phyloP scores from a whole-genome alignment of 345 rosid genomes.

The Salix caprea region DNA sequence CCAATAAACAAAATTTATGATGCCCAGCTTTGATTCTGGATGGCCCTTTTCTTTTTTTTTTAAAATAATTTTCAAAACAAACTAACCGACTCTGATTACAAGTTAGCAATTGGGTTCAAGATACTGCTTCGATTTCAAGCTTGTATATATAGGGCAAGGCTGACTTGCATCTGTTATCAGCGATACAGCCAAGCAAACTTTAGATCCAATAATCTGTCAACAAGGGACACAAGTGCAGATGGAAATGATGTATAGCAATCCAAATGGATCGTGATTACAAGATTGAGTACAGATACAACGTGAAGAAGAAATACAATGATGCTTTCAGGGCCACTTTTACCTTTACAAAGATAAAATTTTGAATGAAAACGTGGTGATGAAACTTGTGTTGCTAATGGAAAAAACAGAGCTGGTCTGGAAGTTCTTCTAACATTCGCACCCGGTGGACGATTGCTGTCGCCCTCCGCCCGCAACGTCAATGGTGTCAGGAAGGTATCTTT shows the following conservation, averaged over 20 bases:
- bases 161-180: neutral
- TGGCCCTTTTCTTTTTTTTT: too few species aligned
- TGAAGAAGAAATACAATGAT: neutral
- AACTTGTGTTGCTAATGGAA: neutral
- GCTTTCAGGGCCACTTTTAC: neutral
- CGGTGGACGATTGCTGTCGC: slow-evolving; percentile 58
- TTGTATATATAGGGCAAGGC: neutral
- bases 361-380: neutral
- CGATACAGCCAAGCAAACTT: neutral
- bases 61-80: too few species aligned
- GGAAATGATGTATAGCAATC: neutral
- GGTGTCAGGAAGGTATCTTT: slow-evolving; percentile 71
- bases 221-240: neutral
- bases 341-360: neutral
- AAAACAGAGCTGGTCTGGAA: neutral
- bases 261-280: neutral
- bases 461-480: slow-evolving; percentile 60
- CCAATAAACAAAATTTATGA: too few species aligned
- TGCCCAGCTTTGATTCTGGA: too few species aligned
- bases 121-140: neutral
- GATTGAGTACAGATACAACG: neutral
- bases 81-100: neutral
- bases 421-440: slow-evolving; percentile 55
- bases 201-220: too few species aligned
- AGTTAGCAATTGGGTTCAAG: neutral